Evolutionary conservation across 2,329 filamentous ascomycete genomes (phyloP).

Genomic region (Cercospora beticola): DNA sequence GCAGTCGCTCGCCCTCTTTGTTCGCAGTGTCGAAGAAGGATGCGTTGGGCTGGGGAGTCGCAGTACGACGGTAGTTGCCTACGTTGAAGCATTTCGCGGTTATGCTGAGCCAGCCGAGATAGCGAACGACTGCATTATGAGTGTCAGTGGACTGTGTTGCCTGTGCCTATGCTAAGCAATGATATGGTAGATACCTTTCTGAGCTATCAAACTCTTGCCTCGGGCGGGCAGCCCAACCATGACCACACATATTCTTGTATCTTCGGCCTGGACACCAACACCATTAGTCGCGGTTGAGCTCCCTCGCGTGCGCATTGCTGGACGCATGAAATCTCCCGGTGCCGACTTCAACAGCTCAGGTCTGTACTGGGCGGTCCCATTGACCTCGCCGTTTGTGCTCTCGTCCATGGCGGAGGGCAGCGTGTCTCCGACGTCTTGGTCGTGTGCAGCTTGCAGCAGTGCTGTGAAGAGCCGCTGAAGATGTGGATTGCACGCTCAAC

Average conservation of each 20-base stretch:
- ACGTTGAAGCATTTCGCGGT: constrained; percentile 95
- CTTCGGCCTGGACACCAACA: constrained; percentile 81
- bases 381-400: background rate
- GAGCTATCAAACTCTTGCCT: constrained; percentile 95
- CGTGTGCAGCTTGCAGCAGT: background rate
- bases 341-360: constrained; percentile 31
- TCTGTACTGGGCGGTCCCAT: constrained; percentile 23
- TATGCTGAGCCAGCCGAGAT: constrained; percentile 95
- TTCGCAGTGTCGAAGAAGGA: constrained; percentile 95
- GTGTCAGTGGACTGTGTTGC: constrained; percentile 1
- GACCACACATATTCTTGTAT: constrained; percentile 94
- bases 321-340: constrained; percentile 46
- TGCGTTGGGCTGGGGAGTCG: constrained; percentile 84
- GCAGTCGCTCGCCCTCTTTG: constrained; percentile 82
- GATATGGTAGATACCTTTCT: constrained; percentile 57
- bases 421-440: background rate
- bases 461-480: background rate
- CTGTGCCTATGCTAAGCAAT: background rate
- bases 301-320: constrained; percentile 38
- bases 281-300: constrained; percentile 51
- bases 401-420: background rate
- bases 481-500: background rate
- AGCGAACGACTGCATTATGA: constrained; percentile 69
- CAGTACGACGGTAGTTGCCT: constrained; percentile 86
- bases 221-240: constrained; percentile 97